Evolutionary conservation across 371 early-diverging fungal genomes (phyloP), one percentile per base, ranked within the genome.

Genomic region (Mucor circinelloides): DNA sequence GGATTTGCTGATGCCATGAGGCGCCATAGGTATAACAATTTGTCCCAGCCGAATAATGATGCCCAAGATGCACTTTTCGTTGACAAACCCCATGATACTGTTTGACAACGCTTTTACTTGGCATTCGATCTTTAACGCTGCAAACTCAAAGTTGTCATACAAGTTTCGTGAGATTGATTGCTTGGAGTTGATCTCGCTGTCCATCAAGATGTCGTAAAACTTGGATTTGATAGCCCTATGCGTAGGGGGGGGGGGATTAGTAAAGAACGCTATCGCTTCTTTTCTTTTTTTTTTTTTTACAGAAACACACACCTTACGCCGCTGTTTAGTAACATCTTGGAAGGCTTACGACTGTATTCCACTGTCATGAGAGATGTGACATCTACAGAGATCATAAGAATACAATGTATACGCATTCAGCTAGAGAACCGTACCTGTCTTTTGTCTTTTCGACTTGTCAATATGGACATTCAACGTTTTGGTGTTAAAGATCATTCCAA

Each of bases 401-500:
- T 6, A 9, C 6, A 60, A 10, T 1, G 5, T 8, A 28, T 58
- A 10, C n/a, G n/a, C n/a, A 36, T 23, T 50, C n/a, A 4, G 2
- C 7, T 12, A 5, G 0, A 50, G 25, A 10, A 36, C 9, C 19
- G 15, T 27, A 54, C 55, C 72, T 28, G 55, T 31, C 56, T 59
- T 9, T 64, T 75, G 62, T 52, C 85, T 79, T 42, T 87, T 81
- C 7, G 78, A 61, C 54, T 86, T 91, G 69, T 95, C 93, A 2
- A 74, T 79, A 38, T 74, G 75, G 34, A 94, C 87, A 38, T 90
- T 82, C 23, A 96, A 76, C 2, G 80, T 86, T 44, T 68, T 73
- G 12, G 87, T 82, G 61, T 94, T 69, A 28, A 96, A 81, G 0
- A 89, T 64, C 8, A 91, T 71, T 0, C 96, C 96, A 59, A 95